A percentile compares a stretch with the other conserved stretches of the same genome.
These are phyloP conservation scores for Globisporangium radiosum DNA, from an alignment of 352 stramenopile genomes.

Conservation along the genomic window DNA sequence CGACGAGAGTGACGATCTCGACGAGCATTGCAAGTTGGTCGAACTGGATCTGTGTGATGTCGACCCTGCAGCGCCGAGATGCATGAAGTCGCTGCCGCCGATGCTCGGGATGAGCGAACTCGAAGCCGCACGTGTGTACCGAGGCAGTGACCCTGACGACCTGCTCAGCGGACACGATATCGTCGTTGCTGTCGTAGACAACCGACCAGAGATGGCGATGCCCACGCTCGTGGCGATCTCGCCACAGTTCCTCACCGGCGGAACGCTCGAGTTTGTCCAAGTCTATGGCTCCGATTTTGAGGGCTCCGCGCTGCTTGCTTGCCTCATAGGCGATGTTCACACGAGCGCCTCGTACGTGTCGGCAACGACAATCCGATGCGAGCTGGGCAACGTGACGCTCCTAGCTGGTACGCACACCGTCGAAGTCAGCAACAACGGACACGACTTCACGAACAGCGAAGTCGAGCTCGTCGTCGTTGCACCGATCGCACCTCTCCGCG, in stretches of 20 bases:
- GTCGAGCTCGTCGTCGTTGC: conserved; percentile 49
- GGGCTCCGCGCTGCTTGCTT: conserved; percentile 31
- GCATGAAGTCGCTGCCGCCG: too few species aligned
- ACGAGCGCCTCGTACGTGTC: conserved; percentile 26
- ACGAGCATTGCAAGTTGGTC: background rate
- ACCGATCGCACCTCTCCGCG: conserved; percentile 12
- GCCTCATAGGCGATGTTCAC: conserved; percentile 17
- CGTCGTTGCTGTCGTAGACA: background rate
- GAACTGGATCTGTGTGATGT: background rate
- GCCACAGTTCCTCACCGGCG: conserved; percentile 10
- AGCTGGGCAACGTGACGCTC: conserved; percentile 8
- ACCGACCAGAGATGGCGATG: background rate
- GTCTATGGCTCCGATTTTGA: conserved; percentile 30
- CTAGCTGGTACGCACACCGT: conserved; percentile 24
- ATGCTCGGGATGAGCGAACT: too few species aligned
- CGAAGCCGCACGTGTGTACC: too few species aligned
- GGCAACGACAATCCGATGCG: conserved; percentile 19
- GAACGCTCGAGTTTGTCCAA: conserved; percentile 9
- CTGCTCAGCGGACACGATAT: background rate
- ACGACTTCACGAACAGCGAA: conserved; percentile 87
- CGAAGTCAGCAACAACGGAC: conserved; percentile 90
- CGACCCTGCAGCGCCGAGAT: background rate
- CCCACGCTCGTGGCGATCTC: conserved; percentile 3
- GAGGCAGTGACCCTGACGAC: background rate
- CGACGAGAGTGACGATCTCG: background rate